phyloP scores from a whole-genome alignment of 371 early-diverging fungal genomes.

The Capillidium rhysosporum region DNA sequence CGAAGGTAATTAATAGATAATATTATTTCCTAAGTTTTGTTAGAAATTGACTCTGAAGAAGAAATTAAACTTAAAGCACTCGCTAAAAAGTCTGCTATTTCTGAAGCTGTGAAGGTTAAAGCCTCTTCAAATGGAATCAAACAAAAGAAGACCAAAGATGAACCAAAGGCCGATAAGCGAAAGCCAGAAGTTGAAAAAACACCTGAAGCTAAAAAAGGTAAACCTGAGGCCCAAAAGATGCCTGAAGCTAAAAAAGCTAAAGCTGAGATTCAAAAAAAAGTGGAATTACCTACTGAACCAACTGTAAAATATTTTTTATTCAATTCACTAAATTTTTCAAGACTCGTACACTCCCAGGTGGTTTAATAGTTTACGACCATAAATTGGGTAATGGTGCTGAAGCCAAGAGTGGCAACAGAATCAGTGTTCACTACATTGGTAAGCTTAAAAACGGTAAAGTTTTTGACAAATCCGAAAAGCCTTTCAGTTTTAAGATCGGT shows the following conservation, averaged over 20 bases:
- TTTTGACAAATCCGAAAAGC: conserved; percentile 87
- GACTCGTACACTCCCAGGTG: not conserved
- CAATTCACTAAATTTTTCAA: not conserved
- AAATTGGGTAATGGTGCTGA: not conserved
- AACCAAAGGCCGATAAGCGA: not conserved
- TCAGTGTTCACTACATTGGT: conserved; percentile 7
- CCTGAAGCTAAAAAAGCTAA: not conserved
- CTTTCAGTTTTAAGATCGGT: conserved; percentile 76
- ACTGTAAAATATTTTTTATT: not conserved
- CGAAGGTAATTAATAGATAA: not conserved
- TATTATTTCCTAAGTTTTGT: not conserved
- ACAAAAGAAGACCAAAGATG: not conserved
- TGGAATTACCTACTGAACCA: not conserved
- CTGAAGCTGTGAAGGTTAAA: not conserved
- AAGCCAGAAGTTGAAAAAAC: not conserved
- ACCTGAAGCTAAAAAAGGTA: not conserved
- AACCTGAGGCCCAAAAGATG: not conserved
- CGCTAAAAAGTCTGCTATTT: not conserved
- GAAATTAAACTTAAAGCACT: not conserved
- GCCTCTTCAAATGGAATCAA: not conserved
- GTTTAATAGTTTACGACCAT: conserved; percentile 1
- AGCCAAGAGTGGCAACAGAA: not conserved
- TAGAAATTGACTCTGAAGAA: conserved; percentile 1
- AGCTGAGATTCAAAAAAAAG: not conserved
- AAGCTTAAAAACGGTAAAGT: conserved; percentile 69